Evolutionary conservation across 2,329 filamentous ascomycete genomes (phyloP).

Genomic region (Plenodomus biglobosus): DNA sequence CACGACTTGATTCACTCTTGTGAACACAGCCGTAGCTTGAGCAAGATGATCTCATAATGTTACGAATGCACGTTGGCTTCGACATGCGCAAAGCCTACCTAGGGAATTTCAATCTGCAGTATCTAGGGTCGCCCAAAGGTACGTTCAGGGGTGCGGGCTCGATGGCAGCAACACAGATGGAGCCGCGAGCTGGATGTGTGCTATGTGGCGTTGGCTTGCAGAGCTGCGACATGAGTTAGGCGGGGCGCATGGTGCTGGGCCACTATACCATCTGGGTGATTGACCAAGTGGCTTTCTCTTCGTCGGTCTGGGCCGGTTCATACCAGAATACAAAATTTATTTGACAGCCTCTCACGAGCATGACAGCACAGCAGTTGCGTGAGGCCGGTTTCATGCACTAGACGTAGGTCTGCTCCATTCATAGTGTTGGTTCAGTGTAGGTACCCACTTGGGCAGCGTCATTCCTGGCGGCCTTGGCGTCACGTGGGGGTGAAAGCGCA

Average conservation of each 20-base stretch:
- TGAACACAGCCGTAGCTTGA: slow-evolving; percentile 48
- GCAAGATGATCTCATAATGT: background rate
- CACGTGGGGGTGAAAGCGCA: slow-evolving; percentile 12
- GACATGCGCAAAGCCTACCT: slow-evolving; percentile 10
- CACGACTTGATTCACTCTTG: slow-evolving; percentile 91
- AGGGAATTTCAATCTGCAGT: background rate
- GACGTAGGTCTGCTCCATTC: slow-evolving; percentile 1
- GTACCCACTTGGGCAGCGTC: slow-evolving; percentile 2
- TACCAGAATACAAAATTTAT: slow-evolving; percentile 22
- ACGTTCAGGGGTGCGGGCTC: background rate
- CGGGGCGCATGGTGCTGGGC: slow-evolving; percentile 27
- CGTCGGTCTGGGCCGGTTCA: slow-evolving; percentile 14
- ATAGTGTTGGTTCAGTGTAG: no score
- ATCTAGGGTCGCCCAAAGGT: background rate
- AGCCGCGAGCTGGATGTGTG: slow-evolving; percentile 8
- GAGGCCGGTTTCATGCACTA: slow-evolving; percentile 11
- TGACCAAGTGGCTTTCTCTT: slow-evolving; percentile 10
- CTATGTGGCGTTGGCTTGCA: slow-evolving; percentile 23
- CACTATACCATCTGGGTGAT: slow-evolving; percentile 1
- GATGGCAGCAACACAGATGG: slow-evolving; percentile 7
- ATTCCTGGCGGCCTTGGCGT: slow-evolving; percentile 7
- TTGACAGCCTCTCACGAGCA: slow-evolving; percentile 2
- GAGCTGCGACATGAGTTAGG: slow-evolving; percentile 31
- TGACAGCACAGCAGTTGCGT: background rate
- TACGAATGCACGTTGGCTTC: slow-evolving; percentile 3